phyloP scores from a whole-genome alignment of 2,329 filamentous ascomycete genomes.

The Aspergillus aculeatinus region DNA sequence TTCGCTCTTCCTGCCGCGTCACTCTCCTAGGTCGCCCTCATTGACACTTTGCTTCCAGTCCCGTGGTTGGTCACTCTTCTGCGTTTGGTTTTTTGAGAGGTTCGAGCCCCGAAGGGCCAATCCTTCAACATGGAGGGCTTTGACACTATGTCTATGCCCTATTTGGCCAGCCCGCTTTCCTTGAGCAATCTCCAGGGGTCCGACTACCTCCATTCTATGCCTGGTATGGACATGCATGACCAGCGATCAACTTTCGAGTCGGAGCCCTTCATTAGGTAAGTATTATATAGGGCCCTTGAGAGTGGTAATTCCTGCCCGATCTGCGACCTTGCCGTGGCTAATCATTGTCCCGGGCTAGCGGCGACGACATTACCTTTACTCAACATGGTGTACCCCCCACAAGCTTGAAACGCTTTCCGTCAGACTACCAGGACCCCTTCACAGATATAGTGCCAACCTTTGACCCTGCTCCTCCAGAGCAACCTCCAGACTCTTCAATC shows the following conservation, averaged over 20 bases:
- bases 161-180: conserved; percentile 58
- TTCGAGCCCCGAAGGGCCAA: neutral
- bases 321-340: neutral
- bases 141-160: conserved; percentile 64
- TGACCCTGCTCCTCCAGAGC: conserved; percentile 45
- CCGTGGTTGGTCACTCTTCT: neutral
- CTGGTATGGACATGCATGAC: conserved; percentile 56
- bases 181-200: conserved; percentile 52
- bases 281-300: conserved; percentile 5
- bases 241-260: conserved; percentile 61
- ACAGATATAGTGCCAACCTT: conserved; percentile 50
- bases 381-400: conserved; percentile 40
- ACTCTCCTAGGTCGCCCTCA: conserved; percentile 1
- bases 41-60: neutral
- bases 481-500: conserved; percentile 57
- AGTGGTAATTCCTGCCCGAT: neutral
- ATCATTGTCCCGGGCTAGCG: conserved; percentile 34
- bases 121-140: conserved; percentile 53
- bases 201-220: conserved; percentile 50
- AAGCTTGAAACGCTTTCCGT: conserved; percentile 51
- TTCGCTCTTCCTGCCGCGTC: neutral
- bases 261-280: conserved; percentile 61
- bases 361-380: conserved; percentile 54
- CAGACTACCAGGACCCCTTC: conserved; percentile 52
- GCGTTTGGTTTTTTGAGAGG: neutral